Conservation (phyloP, 179 eudicot genomes). For the Camellia oleifera region DNA sequence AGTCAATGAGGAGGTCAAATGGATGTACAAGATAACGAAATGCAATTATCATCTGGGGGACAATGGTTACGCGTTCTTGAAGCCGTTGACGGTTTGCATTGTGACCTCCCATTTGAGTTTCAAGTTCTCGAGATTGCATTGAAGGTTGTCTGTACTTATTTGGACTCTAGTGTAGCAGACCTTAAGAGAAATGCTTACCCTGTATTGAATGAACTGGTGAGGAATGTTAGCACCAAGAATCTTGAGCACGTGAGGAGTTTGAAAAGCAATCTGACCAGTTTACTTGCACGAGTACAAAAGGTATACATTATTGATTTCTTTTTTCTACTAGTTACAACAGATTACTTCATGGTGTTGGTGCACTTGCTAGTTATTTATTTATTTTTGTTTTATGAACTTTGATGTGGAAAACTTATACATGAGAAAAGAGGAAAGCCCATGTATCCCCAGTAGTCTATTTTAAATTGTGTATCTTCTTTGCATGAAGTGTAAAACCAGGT, state of each 20-base stretch:
- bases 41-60: conserved; percentile 34
- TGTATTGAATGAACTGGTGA: conserved; percentile 82
- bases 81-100: conserved; percentile 54
- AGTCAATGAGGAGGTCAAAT: conserved; percentile 31
- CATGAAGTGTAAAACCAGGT: neutral
- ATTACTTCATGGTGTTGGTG: conserved; percentile 19
- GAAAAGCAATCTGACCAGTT: conserved; percentile 86
- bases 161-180: conserved; percentile 82
- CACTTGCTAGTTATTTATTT: neutral
- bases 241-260: conserved; percentile 93
- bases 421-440: conserved; percentile 31
- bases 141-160: conserved; percentile 76
- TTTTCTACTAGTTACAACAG: neutral
- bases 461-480: neutral
- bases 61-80: conserved; percentile 58
- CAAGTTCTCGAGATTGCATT: conserved; percentile 89
- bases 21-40: conserved; percentile 41
- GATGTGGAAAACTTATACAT: conserved; percentile 36
- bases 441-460: neutral
- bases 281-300: conserved; percentile 97
- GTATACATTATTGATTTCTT: conserved; percentile 30
- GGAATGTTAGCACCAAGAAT: conserved; percentile 86
- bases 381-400: conserved; percentile 44
- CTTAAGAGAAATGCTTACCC: conserved; percentile 95
- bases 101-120: conserved; percentile 95